Percentiles rank a stretch among this genome's conserved stretches.
These are phyloP conservation scores for Thermothielavioides terrestris DNA, from an alignment of 495 filamentous ascomycete species.

Conservation along the genomic window DNA sequence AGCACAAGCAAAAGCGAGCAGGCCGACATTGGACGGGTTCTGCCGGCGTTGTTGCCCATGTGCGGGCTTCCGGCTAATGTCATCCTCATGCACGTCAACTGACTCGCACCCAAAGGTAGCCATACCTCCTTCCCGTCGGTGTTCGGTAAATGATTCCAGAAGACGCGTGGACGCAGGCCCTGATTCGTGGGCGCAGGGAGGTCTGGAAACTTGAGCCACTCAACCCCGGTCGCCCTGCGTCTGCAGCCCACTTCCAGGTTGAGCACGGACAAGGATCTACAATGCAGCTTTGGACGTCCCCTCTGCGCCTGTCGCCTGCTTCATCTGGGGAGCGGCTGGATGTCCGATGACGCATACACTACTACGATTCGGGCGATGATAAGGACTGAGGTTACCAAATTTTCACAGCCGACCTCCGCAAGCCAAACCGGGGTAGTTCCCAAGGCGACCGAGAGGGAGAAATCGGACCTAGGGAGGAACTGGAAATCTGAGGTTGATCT, in stretches of 20 bases:
- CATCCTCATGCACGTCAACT: slow-evolving; percentile 18
- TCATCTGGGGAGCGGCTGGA: too few species aligned
- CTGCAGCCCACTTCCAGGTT: slow-evolving; percentile 20
- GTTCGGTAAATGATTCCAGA: slow-evolving; percentile 29
- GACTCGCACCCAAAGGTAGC: slow-evolving; percentile 10
- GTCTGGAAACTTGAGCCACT: slow-evolving; percentile 17
- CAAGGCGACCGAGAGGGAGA: too few species aligned
- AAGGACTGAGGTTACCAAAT: too few species aligned
- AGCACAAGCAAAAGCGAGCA: slow-evolving; percentile 7
- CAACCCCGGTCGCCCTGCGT: slow-evolving; percentile 23
- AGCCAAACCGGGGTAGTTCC: too few species aligned
- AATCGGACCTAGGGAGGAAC: too few species aligned
- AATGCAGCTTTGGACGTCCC: slow-evolving; percentile 19
- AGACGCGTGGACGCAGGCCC: slow-evolving; percentile 6
- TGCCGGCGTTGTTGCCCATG: slow-evolving; percentile 2
- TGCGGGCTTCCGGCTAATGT: slow-evolving; percentile 19
- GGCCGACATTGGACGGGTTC: not conserved
- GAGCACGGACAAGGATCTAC: slow-evolving; percentile 29
- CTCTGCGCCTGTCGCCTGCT: too few species aligned
- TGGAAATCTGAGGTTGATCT: too few species aligned
- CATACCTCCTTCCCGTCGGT: slow-evolving; percentile 8
- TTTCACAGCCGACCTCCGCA: too few species aligned
- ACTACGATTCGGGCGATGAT: slow-evolving; percentile 17
- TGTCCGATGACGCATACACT: too few species aligned
- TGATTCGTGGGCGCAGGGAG: slow-evolving; percentile 19